Evolutionary conservation across 1,284 basidiomycete species (phyloP).

Genomic region (Somion occarium): DNA sequence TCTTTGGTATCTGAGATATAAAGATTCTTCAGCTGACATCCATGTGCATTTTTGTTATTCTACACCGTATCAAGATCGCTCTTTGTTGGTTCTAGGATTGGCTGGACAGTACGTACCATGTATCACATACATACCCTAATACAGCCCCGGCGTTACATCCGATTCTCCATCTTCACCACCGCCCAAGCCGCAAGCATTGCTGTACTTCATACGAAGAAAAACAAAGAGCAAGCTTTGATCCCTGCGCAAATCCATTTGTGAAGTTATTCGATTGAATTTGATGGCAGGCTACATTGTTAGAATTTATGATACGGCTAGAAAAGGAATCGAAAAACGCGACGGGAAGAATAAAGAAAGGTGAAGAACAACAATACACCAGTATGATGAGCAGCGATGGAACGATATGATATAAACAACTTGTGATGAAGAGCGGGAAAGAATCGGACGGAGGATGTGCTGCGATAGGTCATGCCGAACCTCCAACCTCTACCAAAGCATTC

Average conservation of each 20-base stretch:
- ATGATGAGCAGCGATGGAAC: neutral
- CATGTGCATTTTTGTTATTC: neutral
- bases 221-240: too few relatives aligned
- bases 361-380: neutral
- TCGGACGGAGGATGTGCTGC: neutral
- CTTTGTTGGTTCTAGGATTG: neutral
- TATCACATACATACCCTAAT: neutral
- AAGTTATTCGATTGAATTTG: neutral
- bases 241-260: too few relatives aligned
- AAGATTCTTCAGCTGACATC: neutral
- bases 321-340: neutral
- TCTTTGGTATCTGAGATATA: neutral
- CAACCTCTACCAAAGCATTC: conserved; percentile 27
- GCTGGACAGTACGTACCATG: neutral
- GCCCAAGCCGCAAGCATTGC: too few relatives aligned
- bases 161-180: too few relatives aligned
- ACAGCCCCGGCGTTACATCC: neutral
- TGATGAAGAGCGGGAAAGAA: neutral
- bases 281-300: neutral
- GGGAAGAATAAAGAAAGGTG: conserved; percentile 1
- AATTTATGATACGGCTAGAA: neutral
- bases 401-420: neutral
- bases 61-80: neutral
- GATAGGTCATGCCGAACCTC: conserved; percentile 26
- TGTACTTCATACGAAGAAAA: too few relatives aligned